Evolutionary conservation across 2,329 filamentous ascomycete species (phyloP).

Genomic region (Ceratocystis lukuohia): DNA sequence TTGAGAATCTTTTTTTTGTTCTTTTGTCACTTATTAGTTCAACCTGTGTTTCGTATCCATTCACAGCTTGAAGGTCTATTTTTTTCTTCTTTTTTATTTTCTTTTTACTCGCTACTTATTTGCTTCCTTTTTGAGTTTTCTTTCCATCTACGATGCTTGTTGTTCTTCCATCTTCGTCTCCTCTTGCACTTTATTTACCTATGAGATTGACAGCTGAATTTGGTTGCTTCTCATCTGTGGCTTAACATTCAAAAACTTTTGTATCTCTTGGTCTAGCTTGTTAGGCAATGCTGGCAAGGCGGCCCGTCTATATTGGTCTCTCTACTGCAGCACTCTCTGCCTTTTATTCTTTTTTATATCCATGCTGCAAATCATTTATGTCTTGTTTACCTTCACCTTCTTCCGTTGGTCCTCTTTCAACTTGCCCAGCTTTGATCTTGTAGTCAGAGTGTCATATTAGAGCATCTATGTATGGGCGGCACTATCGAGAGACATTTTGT

Average conservation of each 20-base stretch:
- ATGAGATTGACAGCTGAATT: not conserved
- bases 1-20: constrained; percentile 7
- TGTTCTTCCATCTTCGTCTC: constrained; percentile 49
- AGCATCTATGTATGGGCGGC: not conserved
- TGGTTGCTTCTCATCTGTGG: not conserved
- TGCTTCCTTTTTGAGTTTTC: not conserved
- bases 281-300: not conserved
- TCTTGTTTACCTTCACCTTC: not conserved
- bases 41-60: not conserved
- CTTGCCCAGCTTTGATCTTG: not conserved
- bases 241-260: not conserved
- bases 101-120: not conserved
- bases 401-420: not conserved
- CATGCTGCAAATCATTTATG: constrained; percentile 1
- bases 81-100: not conserved
- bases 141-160: constrained; percentile 31
- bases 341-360: constrained; percentile 1
- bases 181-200: not conserved
- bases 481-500: not conserved
- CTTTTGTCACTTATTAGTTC: constrained; percentile 9
- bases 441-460: not conserved
- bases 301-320: not conserved
- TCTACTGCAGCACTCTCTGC: not conserved
- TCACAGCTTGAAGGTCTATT: not conserved
- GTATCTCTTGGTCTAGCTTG: not conserved